Base-by-base conservation (phyloP, 129 eudicot species). In the Chrysanthemum makinoi region DNA sequence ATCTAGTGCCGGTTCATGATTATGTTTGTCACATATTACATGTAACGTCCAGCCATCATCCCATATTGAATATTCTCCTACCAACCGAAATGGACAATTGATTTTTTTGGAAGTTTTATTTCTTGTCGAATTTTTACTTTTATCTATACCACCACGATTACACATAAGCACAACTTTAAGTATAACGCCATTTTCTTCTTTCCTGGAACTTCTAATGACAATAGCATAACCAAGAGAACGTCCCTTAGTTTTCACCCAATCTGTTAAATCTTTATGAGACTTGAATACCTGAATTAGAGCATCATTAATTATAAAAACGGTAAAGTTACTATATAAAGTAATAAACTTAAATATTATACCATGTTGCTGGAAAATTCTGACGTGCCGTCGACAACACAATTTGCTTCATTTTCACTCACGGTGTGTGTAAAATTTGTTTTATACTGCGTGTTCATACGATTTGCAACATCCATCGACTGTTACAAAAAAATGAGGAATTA, bases 1-100 rank as follows among this genome's bases (percentile, higher is more conserved):
- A 13, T 67, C 15, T 39, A 6, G 58, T 54, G 79, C 18, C 44
- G 67, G 79, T 54, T 75, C 79, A 65, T 66, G 79, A 67, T 75
- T 67, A 65, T 75, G 79, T 22, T 65, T 13, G 19, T 66, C 73
- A 44, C 79, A 75, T 55, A 52, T 20, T 58, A 75, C 66, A 47
- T 28, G 44, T 54, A 65, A 20, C 12, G 49, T 75, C 72, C 79
- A 75, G 46, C 9, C 12, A 14, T 10, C 57, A 75, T 39, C 13
- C 72, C 2, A 16, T 30, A 39, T 53, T 24, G 7, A 43, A 44
- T 66, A 19, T 22, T 75, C 47, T 66, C 66, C 72, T 19, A 14
- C 72, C 72, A 65, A 46, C 24, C 15, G n/a, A 10, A 72, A 72
- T 49, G 69, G 76, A n/a, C 76, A 72, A 10, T 72, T 72, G 18